Evolutionary conservation across 768 basidiomycete species (phyloP), one percentile per base, ranked within the genome.

Genomic region (Psilocybe subaeruginosa): DNA sequence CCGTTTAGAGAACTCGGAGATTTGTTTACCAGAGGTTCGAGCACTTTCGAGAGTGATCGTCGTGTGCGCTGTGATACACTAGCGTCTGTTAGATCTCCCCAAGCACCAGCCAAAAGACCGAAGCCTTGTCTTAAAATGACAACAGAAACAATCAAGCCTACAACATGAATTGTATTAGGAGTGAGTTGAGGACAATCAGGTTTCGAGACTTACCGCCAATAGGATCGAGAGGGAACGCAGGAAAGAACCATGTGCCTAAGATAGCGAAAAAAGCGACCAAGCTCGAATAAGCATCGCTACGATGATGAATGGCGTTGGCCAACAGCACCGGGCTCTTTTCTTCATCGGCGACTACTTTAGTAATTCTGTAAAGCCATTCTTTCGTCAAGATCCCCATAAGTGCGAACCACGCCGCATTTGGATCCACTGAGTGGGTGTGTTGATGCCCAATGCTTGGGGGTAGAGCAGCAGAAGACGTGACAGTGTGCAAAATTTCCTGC

Each of bases 391-490:
- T 86, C 64, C 92, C 88, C 19, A 87, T 68, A 1, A 87, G 86
- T 7, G 97, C 97, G 68, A 98, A 96, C 95, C 96, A 99, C 30
- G 95, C 95, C 17, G 97, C 97, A 70, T 99, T 95, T 45, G 93
- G 91, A 71, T 97, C 95, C 4, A 97, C 84, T 0, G 77, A 76
- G 61, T 88, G 86, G 2, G 77, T 75, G 67, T 88, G 87, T 39
- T 67, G 77, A 68, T 92, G 86, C 33, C 86, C 82, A 16, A 81
- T 71, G 35, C 67, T 71, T 55, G 76, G 65, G 4, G 88, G 85
- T 9, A 85, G 76, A 30, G 87, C 83, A 23, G 84, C 87, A 37
- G 80, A 77, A 14, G 83, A 77, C 9, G 87, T 81, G 17, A 87
- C 73, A 37, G 79, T 81, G 17, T 83, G 78, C 16, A 95, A 73